Evolutionary conservation across 2,329 filamentous ascomycete species (phyloP).

Genomic region (Trichoderma koningiopsis): DNA sequence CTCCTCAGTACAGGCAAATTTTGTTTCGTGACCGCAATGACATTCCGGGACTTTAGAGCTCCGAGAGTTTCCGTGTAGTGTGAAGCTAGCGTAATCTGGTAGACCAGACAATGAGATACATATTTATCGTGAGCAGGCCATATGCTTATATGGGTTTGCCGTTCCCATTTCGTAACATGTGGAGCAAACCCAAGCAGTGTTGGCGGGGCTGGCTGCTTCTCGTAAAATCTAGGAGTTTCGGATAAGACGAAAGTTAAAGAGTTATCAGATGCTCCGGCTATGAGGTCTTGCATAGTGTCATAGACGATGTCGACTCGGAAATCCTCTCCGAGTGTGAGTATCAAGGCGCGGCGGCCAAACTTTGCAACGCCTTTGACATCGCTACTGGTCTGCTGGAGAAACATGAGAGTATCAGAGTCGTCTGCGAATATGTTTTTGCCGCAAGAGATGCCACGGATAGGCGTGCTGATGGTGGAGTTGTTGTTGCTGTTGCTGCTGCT

Average conservation of each 20-base stretch:
- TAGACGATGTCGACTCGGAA: constrained; percentile 52
- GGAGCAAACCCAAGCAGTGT: background rate
- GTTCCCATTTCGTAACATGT: constrained; percentile 31
- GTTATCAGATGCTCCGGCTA: constrained; percentile 40
- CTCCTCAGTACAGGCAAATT: constrained; percentile 28
- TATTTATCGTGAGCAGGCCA: constrained; percentile 38
- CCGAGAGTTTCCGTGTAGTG: constrained; percentile 25
- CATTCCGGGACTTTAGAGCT: constrained; percentile 32
- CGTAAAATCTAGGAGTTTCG: constrained; percentile 55
- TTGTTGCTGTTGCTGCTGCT: constrained; percentile 30
- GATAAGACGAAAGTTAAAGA: constrained; percentile 54
- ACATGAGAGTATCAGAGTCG: constrained; percentile 40
- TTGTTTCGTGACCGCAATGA: constrained; percentile 33
- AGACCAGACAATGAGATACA: constrained; percentile 49
- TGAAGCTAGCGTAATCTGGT: constrained; percentile 37
- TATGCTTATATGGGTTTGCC: constrained; percentile 35
- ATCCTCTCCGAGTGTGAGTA: constrained; percentile 39
- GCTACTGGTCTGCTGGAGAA: constrained; percentile 44
- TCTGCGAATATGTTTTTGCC: constrained; percentile 51
- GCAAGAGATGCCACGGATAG: constrained; percentile 41
- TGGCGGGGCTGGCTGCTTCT: background rate
- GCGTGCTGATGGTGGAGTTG: constrained; percentile 29
- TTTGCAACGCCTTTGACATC: constrained; percentile 35
- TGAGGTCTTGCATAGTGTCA: constrained; percentile 50
- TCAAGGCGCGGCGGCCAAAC: constrained; percentile 48